Conservation (phyloP, 176 grass and related monocot genomes). For the Ananas comosus region DNA sequence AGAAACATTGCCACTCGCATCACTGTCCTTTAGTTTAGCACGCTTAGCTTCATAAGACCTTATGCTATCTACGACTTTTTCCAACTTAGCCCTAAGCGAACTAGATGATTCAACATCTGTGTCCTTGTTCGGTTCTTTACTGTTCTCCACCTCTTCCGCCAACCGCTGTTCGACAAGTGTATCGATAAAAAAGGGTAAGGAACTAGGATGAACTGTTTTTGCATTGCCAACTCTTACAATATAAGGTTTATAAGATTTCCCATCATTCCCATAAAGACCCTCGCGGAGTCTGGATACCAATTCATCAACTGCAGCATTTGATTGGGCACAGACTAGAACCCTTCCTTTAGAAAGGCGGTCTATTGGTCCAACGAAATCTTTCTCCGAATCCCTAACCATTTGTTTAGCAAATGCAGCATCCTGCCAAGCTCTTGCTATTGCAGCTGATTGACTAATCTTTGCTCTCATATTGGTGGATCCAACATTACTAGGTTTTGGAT, state of each 20-base stretch:
- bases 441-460: constrained; percentile 55
- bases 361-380: constrained; percentile 36
- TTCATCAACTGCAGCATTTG: constrained; percentile 96
- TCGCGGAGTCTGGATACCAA: constrained; percentile 79
- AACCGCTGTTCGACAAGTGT: constrained; percentile 87
- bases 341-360: constrained; percentile 56
- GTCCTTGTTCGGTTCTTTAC: constrained; percentile 36
- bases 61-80: constrained; percentile 81
- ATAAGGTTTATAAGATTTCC: constrained; percentile 71
- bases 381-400: constrained; percentile 48
- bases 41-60: constrained; percentile 70
- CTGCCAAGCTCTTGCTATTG: constrained; percentile 79
- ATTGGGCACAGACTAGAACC: constrained; percentile 82
- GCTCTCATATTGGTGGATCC: constrained; percentile 41
- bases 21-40: constrained; percentile 50
- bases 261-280: constrained; percentile 63
- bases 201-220: constrained; percentile 85
- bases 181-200: constrained; percentile 80
- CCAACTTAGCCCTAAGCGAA: constrained; percentile 70
- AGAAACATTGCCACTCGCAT: constrained; percentile 32
- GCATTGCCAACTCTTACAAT: constrained; percentile 89
- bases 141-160: constrained; percentile 46
- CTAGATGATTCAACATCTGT: constrained; percentile 49
- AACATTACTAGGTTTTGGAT: constrained; percentile 13
- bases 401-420: constrained; percentile 76